Evolutionary conservation across 2,329 filamentous ascomycete species (phyloP).

Genomic region (Colletotrichum australisinense): DNA sequence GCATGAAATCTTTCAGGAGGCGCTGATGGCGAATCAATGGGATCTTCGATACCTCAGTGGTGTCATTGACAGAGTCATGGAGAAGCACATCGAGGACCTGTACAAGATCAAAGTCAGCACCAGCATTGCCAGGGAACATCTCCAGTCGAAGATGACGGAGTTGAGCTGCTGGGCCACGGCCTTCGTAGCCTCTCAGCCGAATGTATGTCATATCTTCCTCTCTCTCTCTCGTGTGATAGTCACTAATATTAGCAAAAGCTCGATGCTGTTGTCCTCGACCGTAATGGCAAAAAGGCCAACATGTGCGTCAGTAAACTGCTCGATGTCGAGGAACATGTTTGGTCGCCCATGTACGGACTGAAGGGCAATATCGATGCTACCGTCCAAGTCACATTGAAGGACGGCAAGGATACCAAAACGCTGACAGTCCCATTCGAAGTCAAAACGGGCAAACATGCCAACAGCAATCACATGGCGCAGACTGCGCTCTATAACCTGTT

Average conservation of each 20-base stretch:
- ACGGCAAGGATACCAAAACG: slow-evolving; percentile 73
- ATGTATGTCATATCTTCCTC: slow-evolving; percentile 56
- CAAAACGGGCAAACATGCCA: slow-evolving; percentile 91
- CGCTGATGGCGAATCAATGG: slow-evolving; percentile 86
- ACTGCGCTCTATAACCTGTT: slow-evolving; percentile 94
- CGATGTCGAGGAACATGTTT: slow-evolving; percentile 97
- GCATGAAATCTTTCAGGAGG: slow-evolving; percentile 95
- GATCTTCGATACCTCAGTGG: slow-evolving; percentile 73
- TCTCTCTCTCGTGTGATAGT: background rate
- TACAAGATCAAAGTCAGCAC: slow-evolving; percentile 86
- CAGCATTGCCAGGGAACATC: slow-evolving; percentile 79
- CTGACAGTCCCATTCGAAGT: slow-evolving; percentile 94
- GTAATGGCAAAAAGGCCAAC: slow-evolving; percentile 65
- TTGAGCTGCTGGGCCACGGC: slow-evolving; percentile 84
- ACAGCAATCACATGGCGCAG: slow-evolving; percentile 87
- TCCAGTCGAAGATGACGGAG: slow-evolving; percentile 85
- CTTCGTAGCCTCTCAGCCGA: slow-evolving; percentile 80
- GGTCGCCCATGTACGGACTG: slow-evolving; percentile 96
- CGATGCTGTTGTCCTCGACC: slow-evolving; percentile 30
- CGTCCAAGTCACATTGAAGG: slow-evolving; percentile 85
- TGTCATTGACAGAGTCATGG: slow-evolving; percentile 76
- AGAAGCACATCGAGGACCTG: slow-evolving; percentile 86
- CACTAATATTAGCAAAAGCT: slow-evolving; percentile 43
- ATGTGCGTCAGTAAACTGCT: slow-evolving; percentile 94
- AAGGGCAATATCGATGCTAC: slow-evolving; percentile 99